Percentiles rank a stretch among this genome's conserved stretches.
These are phyloP conservation scores for Biscutella laevigata DNA, from an alignment of 441 rosid species.

Conservation along the genomic window DNA sequence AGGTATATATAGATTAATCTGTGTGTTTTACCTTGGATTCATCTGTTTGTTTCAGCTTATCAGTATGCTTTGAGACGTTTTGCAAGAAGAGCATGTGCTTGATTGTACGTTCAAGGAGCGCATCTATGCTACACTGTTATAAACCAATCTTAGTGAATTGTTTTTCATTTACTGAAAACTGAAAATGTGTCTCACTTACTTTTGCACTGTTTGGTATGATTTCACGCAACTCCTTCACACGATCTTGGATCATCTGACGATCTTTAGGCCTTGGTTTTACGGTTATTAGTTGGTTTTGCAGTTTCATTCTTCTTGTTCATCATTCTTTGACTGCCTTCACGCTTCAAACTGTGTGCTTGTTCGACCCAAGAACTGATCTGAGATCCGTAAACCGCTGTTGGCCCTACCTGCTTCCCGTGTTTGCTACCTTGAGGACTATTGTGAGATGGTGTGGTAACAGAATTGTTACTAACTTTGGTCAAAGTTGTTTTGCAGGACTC, in stretches of 20 bases:
- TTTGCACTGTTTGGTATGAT: conserved; percentile 88
- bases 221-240: conserved; percentile 92
- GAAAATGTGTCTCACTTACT: conserved; percentile 42
- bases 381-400: conserved; percentile 48
- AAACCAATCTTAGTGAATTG: no score
- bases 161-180: background rate
- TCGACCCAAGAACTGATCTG: conserved; percentile 85
- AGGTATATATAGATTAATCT: background rate
- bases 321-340: conserved; percentile 56
- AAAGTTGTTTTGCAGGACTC: conserved; percentile 59
- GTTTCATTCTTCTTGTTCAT: conserved; percentile 38
- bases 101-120: conserved; percentile 81
- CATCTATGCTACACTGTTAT: conserved; percentile 94
- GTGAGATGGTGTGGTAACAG: conserved; percentile 37
- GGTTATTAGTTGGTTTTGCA: conserved; percentile 39
- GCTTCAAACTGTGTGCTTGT: conserved; percentile 44
- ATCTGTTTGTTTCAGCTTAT: conserved; percentile 71
- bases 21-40: conserved; percentile 68
- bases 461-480: conserved; percentile 54
- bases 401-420: conserved; percentile 18
- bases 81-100: conserved; percentile 98
- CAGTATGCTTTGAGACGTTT: conserved; percentile 83
- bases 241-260: conserved; percentile 97
- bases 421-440: conserved; percentile 31
- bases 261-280: conserved; percentile 96